These are phyloP conservation scores for Paraconiothyrium sp. DNA, from an alignment of 2,329 filamentous ascomycete species.

Conservation along the genomic window DNA sequence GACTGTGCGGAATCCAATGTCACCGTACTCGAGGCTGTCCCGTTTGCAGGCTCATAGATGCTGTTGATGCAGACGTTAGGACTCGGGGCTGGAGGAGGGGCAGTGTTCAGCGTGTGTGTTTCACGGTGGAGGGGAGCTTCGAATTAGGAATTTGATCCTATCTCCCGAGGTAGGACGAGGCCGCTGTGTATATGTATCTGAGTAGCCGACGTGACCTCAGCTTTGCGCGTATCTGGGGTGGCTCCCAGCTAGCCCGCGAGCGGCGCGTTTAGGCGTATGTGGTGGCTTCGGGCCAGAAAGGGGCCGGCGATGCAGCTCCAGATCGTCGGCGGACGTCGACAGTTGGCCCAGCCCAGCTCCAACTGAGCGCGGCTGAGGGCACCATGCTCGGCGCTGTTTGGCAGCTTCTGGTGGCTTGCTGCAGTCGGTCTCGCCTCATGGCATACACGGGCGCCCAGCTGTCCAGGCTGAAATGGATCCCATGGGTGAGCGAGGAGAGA, in stretches of 20 bases:
- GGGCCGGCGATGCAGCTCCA: slow-evolving; percentile 18
- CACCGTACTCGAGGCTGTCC: neutral
- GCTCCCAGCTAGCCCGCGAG: slow-evolving; percentile 25
- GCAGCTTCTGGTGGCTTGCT: slow-evolving; percentile 3
- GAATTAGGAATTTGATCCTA: slow-evolving; percentile 10
- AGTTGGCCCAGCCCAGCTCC: neutral
- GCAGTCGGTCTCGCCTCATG: neutral
- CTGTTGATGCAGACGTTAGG: neutral
- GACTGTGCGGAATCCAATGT: neutral
- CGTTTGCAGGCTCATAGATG: neutral
- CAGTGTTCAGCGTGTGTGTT: neutral
- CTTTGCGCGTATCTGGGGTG: slow-evolving; percentile 29
- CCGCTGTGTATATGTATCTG: slow-evolving; percentile 31
- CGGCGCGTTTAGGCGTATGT: slow-evolving; percentile 35
- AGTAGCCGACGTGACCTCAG: slow-evolving; percentile 33
- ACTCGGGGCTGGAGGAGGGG: neutral
- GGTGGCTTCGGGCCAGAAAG: slow-evolving; percentile 35
- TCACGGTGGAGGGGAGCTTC: neutral
- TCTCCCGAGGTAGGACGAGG: slow-evolving; percentile 32
- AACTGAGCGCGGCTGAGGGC: neutral
- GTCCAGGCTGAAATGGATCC: neutral
- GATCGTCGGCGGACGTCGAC: neutral
- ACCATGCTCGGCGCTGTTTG: neutral
- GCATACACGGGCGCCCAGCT: slow-evolving; percentile 8
- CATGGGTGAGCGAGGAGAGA: neutral